These are phyloP conservation scores for Kuraishia floccosa DNA, from an alignment of 805 yeast genomes.

Conservation along the genomic window DNA sequence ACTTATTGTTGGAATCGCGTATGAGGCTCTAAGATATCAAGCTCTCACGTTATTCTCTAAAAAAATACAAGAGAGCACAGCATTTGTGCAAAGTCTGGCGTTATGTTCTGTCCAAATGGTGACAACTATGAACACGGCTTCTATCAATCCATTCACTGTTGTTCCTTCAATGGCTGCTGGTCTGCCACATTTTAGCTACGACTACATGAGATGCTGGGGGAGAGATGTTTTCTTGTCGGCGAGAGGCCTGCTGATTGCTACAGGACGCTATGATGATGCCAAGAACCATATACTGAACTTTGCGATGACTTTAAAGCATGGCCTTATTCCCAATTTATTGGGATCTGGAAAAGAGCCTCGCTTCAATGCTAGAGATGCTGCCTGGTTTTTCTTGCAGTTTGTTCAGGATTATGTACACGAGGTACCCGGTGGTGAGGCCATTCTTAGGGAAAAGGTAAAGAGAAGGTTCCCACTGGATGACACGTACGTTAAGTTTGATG, in stretches of 20 bases:
- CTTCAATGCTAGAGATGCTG: constrained; percentile 94
- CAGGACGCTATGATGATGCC: constrained; percentile 76
- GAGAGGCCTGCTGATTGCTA: constrained; percentile 68
- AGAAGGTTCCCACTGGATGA: constrained; percentile 84
- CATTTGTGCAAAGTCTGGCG: constrained; percentile 71
- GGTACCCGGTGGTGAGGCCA: constrained; percentile 58
- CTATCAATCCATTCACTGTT: constrained; percentile 51
- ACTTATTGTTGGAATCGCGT: constrained; percentile 68
- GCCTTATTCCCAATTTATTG: constrained; percentile 83
- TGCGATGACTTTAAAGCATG: constrained; percentile 89
- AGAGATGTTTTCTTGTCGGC: constrained; percentile 87
- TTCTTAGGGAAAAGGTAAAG: constrained; percentile 60
- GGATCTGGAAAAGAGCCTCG: constrained; percentile 93
- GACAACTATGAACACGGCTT: constrained; percentile 61
- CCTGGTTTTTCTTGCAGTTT: constrained; percentile 88
- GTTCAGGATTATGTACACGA: constrained; percentile 66
- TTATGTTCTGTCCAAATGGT: constrained; percentile 82
- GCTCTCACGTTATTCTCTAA: constrained; percentile 47
- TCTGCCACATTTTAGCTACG: constrained; percentile 83
- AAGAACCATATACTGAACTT: constrained; percentile 72
- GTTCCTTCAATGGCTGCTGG: constrained; percentile 91
- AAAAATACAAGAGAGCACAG: constrained; percentile 47
- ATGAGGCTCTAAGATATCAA: constrained; percentile 66
- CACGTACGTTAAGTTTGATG: constrained; percentile 55
- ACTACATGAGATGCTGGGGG: constrained; percentile 98